phyloP scores from a whole-genome alignment of 2,329 filamentous ascomycete species.

The Fusarium nygamai region DNA sequence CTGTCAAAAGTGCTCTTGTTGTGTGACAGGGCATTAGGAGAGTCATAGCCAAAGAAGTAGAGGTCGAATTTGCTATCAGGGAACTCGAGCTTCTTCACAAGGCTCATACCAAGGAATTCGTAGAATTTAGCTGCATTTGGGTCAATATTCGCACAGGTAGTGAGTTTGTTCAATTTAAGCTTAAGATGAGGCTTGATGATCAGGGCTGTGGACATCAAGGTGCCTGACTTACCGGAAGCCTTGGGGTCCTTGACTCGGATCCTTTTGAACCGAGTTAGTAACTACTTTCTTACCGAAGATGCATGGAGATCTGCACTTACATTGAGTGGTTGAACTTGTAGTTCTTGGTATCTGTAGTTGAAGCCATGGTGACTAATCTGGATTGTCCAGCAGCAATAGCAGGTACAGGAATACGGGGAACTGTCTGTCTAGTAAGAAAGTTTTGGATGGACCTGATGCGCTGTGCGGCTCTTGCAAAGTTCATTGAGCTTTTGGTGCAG shows the following conservation, averaged over 20 bases:
- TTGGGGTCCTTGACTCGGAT: slow-evolving; percentile 95
- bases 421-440: slow-evolving; percentile 17
- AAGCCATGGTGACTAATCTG: slow-evolving; percentile 76
- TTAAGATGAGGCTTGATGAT: neutral
- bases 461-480: slow-evolving; percentile 36
- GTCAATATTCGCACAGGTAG: slow-evolving; percentile 3
- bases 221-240: slow-evolving; percentile 67
- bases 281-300: slow-evolving; percentile 11
- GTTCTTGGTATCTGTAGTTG: slow-evolving; percentile 75
- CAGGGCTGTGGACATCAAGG: slow-evolving; percentile 31
- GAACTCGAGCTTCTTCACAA: slow-evolving; percentile 82
- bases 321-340: slow-evolving; percentile 95
- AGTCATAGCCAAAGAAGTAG: slow-evolving; percentile 94
- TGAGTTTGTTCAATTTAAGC: neutral
- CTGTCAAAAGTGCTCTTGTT: slow-evolving; percentile 81
- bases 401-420: neutral
- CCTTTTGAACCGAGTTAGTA: slow-evolving; percentile 59
- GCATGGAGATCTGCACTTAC: slow-evolving; percentile 55
- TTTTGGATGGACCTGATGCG: slow-evolving; percentile 40
- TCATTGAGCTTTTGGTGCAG: slow-evolving; percentile 35
- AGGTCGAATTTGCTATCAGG: slow-evolving; percentile 93
- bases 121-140: slow-evolving; percentile 82
- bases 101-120: slow-evolving; percentile 87
- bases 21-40: slow-evolving; percentile 75
- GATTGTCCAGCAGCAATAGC: slow-evolving; percentile 15